A percentile compares a stretch with the other conserved stretches of the same genome.
Evolutionary conservation across 495 filamentous ascomycete genomes (phyloP).

Genomic region (Astrothelium subdiscretum): DNA sequence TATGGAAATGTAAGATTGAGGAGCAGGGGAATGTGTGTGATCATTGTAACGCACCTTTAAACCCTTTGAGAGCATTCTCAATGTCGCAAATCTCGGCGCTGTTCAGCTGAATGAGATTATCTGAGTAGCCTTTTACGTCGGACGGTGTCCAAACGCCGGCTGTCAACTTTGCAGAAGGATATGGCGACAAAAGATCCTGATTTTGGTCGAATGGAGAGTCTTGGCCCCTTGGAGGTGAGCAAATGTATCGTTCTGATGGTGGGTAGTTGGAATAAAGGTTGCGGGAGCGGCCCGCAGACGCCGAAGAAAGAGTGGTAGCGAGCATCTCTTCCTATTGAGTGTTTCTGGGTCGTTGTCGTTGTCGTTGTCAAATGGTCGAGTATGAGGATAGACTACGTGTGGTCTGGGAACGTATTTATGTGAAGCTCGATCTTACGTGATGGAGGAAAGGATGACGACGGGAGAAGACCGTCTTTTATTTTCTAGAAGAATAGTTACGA

Average conservation of each 20-base stretch:
- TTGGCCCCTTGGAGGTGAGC: background rate
- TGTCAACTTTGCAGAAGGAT: background rate
- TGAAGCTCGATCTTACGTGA: too few relatives aligned
- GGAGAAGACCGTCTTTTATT: too few relatives aligned
- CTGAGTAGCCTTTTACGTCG: background rate
- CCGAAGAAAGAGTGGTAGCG: background rate
- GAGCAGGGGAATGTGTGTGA: background rate
- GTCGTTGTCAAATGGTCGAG: too few relatives aligned
- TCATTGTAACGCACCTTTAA: slow-evolving; percentile 10
- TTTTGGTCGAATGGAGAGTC: background rate
- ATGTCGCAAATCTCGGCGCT: slow-evolving; percentile 8
- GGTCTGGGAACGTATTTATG: background rate
- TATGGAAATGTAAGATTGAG: background rate
- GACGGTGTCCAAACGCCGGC: background rate
- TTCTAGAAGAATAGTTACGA: too few relatives aligned
- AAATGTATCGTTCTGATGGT: background rate
- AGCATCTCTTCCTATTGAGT: background rate
- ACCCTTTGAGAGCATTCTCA: slow-evolving; percentile 9
- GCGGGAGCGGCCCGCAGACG: background rate
- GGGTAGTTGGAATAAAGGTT: background rate
- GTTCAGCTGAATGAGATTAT: slow-evolving; percentile 7
- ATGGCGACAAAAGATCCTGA: background rate
- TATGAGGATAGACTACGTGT: background rate
- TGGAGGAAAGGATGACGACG: too few relatives aligned
- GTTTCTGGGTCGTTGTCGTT: too few relatives aligned